These are phyloP conservation scores for Colletotrichum magnum DNA, from an alignment of 2,329 filamentous ascomycete species.

Conservation along the genomic window DNA sequence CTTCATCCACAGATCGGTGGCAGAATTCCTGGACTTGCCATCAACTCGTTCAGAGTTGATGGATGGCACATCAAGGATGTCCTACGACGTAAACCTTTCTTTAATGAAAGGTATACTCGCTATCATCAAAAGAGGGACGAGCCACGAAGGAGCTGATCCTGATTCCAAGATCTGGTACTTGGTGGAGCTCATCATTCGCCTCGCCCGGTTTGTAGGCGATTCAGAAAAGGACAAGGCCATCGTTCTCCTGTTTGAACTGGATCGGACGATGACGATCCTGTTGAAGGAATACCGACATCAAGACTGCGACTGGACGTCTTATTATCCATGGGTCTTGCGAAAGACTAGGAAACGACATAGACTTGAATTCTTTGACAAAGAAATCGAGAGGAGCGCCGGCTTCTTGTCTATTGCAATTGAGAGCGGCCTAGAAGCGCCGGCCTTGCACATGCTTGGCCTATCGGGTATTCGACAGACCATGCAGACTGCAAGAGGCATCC, in stretches of 20 bases:
- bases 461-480: background rate
- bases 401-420: background rate
- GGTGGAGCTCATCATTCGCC: background rate
- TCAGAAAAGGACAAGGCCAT: background rate
- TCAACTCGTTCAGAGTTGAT: background rate
- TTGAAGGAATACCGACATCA: background rate
- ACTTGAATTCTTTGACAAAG: too few species aligned
- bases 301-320: background rate
- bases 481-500: background rate
- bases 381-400: background rate
- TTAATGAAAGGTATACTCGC: background rate
- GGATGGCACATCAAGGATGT: background rate
- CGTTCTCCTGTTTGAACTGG: background rate
- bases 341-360: too few species aligned
- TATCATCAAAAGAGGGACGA: background rate
- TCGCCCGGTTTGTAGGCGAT: background rate
- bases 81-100: background rate
- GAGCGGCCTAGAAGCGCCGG: background rate
- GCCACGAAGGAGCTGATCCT: background rate
- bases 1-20: constrained; percentile 5
- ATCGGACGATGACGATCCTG: background rate
- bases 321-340: background rate
- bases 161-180: background rate
- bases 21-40: background rate
- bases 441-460: background rate